Conservation (phyloP, 2,329 filamentous ascomycete species). For the Nemania sp. region DNA sequence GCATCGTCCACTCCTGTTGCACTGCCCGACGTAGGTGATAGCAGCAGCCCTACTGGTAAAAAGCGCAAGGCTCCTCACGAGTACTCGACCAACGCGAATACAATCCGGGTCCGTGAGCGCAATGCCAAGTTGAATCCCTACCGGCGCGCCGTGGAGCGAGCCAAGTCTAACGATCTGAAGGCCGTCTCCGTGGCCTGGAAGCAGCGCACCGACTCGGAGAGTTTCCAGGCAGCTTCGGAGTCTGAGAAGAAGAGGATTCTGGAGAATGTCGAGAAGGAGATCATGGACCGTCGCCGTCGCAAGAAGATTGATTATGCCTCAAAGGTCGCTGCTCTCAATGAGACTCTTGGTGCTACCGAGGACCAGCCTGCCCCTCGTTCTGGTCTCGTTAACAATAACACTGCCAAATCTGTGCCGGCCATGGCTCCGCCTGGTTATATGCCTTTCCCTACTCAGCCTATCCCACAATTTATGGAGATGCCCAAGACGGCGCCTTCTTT, state of each 20-base stretch:
- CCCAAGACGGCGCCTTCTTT: background rate
- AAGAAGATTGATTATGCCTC: slow-evolving; percentile 34
- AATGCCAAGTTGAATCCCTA: slow-evolving; percentile 36
- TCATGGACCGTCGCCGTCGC: slow-evolving; percentile 40
- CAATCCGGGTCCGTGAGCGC: slow-evolving; percentile 43
- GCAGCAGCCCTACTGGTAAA: background rate
- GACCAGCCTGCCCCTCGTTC: no score
- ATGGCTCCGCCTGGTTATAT: slow-evolving; percentile 26
- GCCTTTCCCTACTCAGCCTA: background rate
- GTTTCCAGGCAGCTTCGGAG: slow-evolving; percentile 26
- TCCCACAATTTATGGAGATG: background rate
- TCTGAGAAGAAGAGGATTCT: slow-evolving; percentile 22
- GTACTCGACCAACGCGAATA: slow-evolving; percentile 48
- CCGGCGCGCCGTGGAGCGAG: slow-evolving; percentile 38
- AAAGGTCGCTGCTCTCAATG: slow-evolving; percentile 20
- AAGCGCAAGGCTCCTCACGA: slow-evolving; percentile 35
- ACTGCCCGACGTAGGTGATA: background rate
- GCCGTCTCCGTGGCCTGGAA: slow-evolving; percentile 42
- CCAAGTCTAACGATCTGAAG: slow-evolving; percentile 42
- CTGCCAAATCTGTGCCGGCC: background rate
- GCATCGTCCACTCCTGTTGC: background rate
- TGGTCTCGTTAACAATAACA: background rate
- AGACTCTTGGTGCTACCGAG: background rate
- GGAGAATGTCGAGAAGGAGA: slow-evolving; percentile 31
- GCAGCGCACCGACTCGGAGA: slow-evolving; percentile 13